Evolutionary conservation across 768 basidiomycete genomes (phyloP), one percentile per base, ranked within the genome.

Genomic region (Mycena amicta): DNA sequence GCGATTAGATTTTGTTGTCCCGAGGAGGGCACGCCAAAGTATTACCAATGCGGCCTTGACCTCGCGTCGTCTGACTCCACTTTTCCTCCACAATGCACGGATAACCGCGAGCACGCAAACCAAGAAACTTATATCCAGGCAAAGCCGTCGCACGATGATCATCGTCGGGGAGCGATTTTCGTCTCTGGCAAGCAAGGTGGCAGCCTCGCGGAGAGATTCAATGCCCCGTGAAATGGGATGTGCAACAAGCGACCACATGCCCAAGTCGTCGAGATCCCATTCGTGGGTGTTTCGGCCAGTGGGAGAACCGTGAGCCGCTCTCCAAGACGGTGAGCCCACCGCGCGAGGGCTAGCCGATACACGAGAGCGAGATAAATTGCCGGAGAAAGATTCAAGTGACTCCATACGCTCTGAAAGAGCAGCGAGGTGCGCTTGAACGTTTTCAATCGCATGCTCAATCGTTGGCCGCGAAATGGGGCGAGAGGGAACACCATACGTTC

Each of bases 381-480:
- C 62, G 20, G 77, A 72, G 15, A 81, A 67, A 15, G 78, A 74
- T 71, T 88, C 87, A 8, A 89, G 73, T 15, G 80, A 77, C 65
- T 94, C 93, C n/a, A 95, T 73, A 27, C 93, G 86, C 70, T 94
- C 92, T 6, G 83, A 85, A 43, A 95, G 80, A 5, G 92, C 92
- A 0, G 91, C 91, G 20, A 95, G 74, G 61, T 93, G 89, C 0
- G 86, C 83, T 70, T 95, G 93, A 51, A 93, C 81, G 60, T 82
- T 86, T 71, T 94, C 90, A 20, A 95, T 75, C 0, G 90, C 90
- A 46, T 82, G 83, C 70, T 94, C 93, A 53, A 95, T 75, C 5
- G 81, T 76, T 33, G 80, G 71, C 20, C 77, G 73, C 6, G 86
- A 83, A 23, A 77, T 73, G 3, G 84, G 80, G 45, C 81, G 74